Percentiles rank a stretch among this genome's conserved stretches.
phyloP scores from a whole-genome alignment of 225 moss, liverwort and hornwort genomes.

The Takakia lepidozioides region DNA sequence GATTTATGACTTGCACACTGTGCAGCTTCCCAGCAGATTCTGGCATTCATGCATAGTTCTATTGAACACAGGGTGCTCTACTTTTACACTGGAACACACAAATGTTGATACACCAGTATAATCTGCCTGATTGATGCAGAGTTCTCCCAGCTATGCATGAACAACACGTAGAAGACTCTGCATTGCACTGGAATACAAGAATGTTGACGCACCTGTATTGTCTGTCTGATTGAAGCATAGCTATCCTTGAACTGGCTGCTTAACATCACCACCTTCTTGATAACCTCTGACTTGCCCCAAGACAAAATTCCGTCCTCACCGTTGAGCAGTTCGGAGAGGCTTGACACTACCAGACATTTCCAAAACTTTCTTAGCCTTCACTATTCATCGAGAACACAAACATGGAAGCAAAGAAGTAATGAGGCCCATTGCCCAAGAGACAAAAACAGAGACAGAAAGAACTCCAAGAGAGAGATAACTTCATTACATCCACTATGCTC shows the following conservation, averaged over 20 bases:
- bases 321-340: slow-evolving; percentile 18
- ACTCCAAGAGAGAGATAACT: not conserved
- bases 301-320: slow-evolving; percentile 18
- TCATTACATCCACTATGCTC: not conserved
- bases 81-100: too few relatives aligned
- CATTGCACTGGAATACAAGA: too few relatives aligned
- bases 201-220: slow-evolving; percentile 23
- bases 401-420: not conserved
- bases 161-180: not conserved
- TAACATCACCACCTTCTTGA: slow-evolving; percentile 22
- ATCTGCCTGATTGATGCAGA: too few relatives aligned
- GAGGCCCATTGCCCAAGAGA: not conserved
- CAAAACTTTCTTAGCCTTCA: not conserved
- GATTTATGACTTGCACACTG: too few relatives aligned
- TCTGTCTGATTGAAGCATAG: slow-evolving; percentile 12
- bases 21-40: too few relatives aligned
- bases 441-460: not conserved
- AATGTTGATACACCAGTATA: too few relatives aligned
- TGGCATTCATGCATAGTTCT: too few relatives aligned
- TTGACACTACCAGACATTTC: slow-evolving; percentile 14
- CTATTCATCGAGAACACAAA: not conserved
- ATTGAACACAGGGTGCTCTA: too few relatives aligned
- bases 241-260: slow-evolving; percentile 27
- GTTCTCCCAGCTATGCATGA: slow-evolving; percentile 1
- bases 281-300: slow-evolving; percentile 13